phyloP scores from a whole-genome alignment of 371 early-diverging fungal genomes.

The Apophysomyces trapeziformis region DNA sequence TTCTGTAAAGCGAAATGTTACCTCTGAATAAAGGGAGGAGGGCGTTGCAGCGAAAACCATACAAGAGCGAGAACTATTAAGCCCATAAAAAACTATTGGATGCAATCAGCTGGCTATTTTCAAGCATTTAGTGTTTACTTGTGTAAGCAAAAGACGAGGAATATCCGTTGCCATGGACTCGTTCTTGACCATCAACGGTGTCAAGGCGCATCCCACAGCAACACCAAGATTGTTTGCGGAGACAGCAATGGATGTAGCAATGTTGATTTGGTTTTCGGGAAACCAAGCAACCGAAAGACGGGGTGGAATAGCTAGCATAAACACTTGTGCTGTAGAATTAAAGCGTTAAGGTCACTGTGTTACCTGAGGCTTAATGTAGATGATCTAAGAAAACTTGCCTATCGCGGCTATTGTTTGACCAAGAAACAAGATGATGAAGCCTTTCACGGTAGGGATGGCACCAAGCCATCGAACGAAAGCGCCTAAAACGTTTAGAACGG shows the following conservation, averaged over 20 bases:
- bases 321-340: constrained; percentile 43
- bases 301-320: constrained; percentile 57
- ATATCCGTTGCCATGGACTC: constrained; percentile 41
- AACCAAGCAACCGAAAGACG: constrained; percentile 59
- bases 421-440: constrained; percentile 38
- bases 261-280: constrained; percentile 47
- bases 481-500: constrained; percentile 45
- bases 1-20: constrained; percentile 5
- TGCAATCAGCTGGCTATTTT: background rate
- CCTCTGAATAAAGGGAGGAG: constrained; percentile 29
- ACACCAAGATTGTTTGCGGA: constrained; percentile 57
- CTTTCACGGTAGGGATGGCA: constrained; percentile 35
- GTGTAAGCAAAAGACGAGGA: constrained; percentile 41
- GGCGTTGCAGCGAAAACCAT: constrained; percentile 27
- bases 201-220: constrained; percentile 54
- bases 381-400: constrained; percentile 25
- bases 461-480: constrained; percentile 50
- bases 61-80: constrained; percentile 26
- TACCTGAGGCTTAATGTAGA: background rate
- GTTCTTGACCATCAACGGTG: constrained; percentile 46
- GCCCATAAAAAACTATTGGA: constrained; percentile 13
- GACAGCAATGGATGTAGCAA: constrained; percentile 53
- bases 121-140: constrained; percentile 26
- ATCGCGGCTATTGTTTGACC: constrained; percentile 58
- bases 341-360: constrained; percentile 4